Evolutionary conservation across 1,139 yeast species (phyloP), one percentile per base, ranked within the genome.

Genomic region (Torulaspora pretoriensis): DNA sequence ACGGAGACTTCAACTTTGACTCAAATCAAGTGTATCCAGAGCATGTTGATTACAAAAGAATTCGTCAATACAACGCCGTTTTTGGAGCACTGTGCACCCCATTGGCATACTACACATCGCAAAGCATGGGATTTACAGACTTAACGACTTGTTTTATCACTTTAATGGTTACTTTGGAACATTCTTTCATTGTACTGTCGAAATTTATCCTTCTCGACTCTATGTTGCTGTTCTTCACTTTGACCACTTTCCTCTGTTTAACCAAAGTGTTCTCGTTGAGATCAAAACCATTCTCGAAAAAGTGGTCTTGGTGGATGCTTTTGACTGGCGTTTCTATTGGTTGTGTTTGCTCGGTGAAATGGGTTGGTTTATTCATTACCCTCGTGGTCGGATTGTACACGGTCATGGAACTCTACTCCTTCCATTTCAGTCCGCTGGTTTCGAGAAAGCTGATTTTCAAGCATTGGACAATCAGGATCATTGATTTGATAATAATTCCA

Each of bases 351-450:
- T 81, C 95, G 40, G 95, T 90, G 33, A 92, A 92, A 68, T 88
- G 96, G 97, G 97, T 92, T 16, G 98, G 98, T 3, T 67, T 90
- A 40, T 89, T 92, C 61, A 80, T 85, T 36, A 94, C 96, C 8
- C 75, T 78, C 0, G 69, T 90, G 19, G 85, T 90, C 43, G 99
- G 99, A 1, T 53, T 86, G n/a, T 92, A 89, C 69, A 84, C 89
- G 3, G 66, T 85, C 9, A 75, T 77, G 48, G 97, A 92, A 56
- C 72, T 92, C 46, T 73, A 81, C 70, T 71, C 81, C 55, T 80
- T 81, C 59, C 74, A 74, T 47, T 54, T 56, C 38, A 81, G 82
- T 60, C 51, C 65, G 40, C 53, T 63, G 44, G 55, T 75, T 63
- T 57, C 73, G 36, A 51, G 69, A 57, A 59, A 56, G 31, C 66